Base-by-base conservation (phyloP, 2,329 filamentous ascomycete genomes). In the Pseudogymnoascus pannorum region DNA sequence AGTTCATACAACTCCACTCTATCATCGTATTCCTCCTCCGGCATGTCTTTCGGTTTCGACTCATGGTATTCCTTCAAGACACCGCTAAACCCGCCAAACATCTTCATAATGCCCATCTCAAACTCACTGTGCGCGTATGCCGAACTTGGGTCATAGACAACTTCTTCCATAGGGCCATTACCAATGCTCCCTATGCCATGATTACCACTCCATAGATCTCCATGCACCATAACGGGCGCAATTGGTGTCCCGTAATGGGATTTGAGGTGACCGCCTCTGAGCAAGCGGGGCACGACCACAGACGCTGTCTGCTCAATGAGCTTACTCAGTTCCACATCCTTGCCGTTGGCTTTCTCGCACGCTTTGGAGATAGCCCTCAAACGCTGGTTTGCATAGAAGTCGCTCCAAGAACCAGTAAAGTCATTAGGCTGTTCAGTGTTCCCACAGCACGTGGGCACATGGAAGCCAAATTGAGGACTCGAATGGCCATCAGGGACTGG, bases 151-250 rank as follows among this genome's bases (percentile, higher is more conserved):
- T 97, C 93, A 70, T 86, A 97, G 1, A 96, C 84, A 0, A 96
- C 84, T 66, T 92, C 87, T 66, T 92, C 89, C 0, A 79, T 75
- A 26, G 70, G 75, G 31, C 71, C 68, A 3, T 73, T 73, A 24
- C 69, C 77, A 59, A 96, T 87, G 42, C 77, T 78, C 0, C 88
- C 92, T 3, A 77, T 74, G 9, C 85, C 84, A 58, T 88, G 85
- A 73, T 97, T 97, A 0, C 93, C 93, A 66, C 86, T 89, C 93
- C 93, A 97, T n/a, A 97, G 74, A 75, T 97, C 92, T 0, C 93
- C 93, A 70, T 97, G 93, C 0, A 96, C 79, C 5, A 96, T 82
- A 0, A 94, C 92, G 0, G 92, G 91, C n/a, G 72, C 77, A 24
- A 94, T 79, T 0, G 80, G 81, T 57, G 83, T 76, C 3, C 81